Conservation (phyloP, 257 asterid species). For the Solanum pennellii region DNA sequence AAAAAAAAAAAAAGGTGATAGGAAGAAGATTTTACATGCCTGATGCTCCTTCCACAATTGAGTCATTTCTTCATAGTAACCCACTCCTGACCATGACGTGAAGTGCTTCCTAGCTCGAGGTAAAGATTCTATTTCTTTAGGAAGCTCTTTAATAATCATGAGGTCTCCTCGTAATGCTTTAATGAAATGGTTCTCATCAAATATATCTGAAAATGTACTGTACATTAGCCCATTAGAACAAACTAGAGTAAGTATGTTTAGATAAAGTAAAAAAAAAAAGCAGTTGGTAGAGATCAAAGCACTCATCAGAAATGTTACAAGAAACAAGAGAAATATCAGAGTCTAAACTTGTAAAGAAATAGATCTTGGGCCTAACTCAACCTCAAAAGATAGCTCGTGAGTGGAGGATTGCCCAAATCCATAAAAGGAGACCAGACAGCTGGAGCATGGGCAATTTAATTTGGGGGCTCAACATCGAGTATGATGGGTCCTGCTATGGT, state of each 20-base stretch:
- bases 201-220: conserved; percentile 88
- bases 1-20: background rate
- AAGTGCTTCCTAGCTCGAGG: conserved; percentile 95
- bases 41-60: conserved; percentile 75
- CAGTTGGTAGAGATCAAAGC: background rate
- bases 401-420: background rate
- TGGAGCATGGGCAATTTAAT: background rate
- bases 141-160: conserved; percentile 70
- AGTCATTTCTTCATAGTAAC: conserved; percentile 74
- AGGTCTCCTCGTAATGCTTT: conserved; percentile 52
- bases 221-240: conserved; percentile 14
- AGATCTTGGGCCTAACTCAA: background rate
- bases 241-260: background rate
- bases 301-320: background rate
- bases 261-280: background rate
- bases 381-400: background rate
- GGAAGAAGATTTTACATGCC: conserved; percentile 23
- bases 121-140: conserved; percentile 60
- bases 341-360: background rate
- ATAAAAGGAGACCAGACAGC: background rate
- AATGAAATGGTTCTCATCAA: conserved; percentile 77
- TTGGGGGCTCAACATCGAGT: background rate
- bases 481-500: background rate
- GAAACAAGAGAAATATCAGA: background rate
- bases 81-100: conserved; percentile 68